Base-by-base conservation (phyloP, 257 asterid genomes). In the Rauvolfia tetraphylla region DNA sequence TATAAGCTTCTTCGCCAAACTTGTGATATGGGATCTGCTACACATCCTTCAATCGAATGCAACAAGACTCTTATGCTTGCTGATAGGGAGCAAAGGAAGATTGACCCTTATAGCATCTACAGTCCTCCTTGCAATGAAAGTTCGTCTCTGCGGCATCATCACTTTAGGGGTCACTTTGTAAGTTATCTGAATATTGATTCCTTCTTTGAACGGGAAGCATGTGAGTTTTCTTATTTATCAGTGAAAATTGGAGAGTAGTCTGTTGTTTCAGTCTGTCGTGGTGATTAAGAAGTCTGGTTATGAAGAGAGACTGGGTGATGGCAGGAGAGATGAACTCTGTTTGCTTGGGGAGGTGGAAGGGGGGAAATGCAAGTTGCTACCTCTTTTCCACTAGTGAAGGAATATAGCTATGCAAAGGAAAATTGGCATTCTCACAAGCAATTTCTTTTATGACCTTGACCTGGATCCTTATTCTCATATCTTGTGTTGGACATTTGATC, bases 21-120 rank as follows among this genome's bases (percentile, higher is more conserved):
- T 2, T 95, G 99, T 78, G 91, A 88, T 71, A 49, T 78, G 62
- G 97, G 94, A 71, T 93, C 99, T 42, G 75, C 97, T 63, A 87
- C 92, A 51, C 99, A 95, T 80, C 99, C 98, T 65, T 82, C 98
- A 31, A 71, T 71, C 27, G 97, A 83, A 38, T 95, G 99, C 51
- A 56, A 73, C 12, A 89, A 76, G 77, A 86, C 89, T 78, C 90
- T 95, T 62, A 66, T 36, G 33, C 74, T 83, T 29, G 94, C 97
- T n/a, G 86, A 88, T 8, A 74, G 57, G 34, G 99, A 95, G 79
- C 89, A 85, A 88, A 98, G 99, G 53, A 88, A 84, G 34, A 95
- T 95, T 54, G 99, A 95, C 56, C 91, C 92, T 0, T 95, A 93
- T 61, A 95, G 98, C 89, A 93, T 95, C 71, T 95, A 90, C 76